Conservation (phyloP, 2,329 filamentous ascomycete genomes). For the Aspergillus sp. region DNA sequence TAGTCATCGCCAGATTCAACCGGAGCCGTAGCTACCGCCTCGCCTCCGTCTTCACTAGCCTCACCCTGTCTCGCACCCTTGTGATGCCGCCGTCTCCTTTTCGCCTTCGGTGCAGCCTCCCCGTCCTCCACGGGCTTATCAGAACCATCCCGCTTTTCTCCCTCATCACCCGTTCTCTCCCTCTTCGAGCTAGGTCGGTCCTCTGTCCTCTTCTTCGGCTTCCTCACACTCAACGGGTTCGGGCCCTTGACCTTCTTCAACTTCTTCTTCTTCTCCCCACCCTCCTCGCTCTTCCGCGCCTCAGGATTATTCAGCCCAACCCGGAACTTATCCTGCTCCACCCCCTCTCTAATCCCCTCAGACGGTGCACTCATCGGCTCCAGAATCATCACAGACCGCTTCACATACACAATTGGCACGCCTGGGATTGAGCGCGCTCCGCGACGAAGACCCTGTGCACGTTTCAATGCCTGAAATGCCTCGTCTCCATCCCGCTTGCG, state of each 20-base stretch:
- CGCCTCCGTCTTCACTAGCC: constrained; percentile 9
- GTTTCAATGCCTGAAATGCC: constrained; percentile 32
- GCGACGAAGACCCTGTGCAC: constrained; percentile 35
- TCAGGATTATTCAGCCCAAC: constrained; percentile 41
- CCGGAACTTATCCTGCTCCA: constrained; percentile 49
- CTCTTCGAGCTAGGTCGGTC: constrained; percentile 18
- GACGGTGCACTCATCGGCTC: constrained; percentile 49
- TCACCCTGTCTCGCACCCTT: constrained; percentile 27
- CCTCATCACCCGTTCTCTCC: background rate
- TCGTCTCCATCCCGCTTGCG: constrained; percentile 36
- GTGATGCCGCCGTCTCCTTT: constrained; percentile 37
- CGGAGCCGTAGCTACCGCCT: constrained; percentile 16
- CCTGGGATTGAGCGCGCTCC: constrained; percentile 46
- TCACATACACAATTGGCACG: constrained; percentile 52
- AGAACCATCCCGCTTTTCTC: constrained; percentile 9
- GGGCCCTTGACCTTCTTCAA: constrained; percentile 44
- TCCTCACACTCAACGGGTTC: constrained; percentile 51
- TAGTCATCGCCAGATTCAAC: constrained; percentile 18
- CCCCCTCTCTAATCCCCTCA: constrained; percentile 41
- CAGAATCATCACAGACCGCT: constrained; percentile 52
- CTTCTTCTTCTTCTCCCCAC: constrained; percentile 33
- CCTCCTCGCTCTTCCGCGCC: constrained; percentile 34
- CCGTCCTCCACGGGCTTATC: constrained; percentile 25
- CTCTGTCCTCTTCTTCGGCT: constrained; percentile 40
- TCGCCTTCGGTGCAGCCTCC: constrained; percentile 31